Percentiles rank a stretch among this genome's conserved stretches.
Evolutionary conservation across 176 grass and related monocot species (phyloP).

Genomic region (Areca catechu): DNA sequence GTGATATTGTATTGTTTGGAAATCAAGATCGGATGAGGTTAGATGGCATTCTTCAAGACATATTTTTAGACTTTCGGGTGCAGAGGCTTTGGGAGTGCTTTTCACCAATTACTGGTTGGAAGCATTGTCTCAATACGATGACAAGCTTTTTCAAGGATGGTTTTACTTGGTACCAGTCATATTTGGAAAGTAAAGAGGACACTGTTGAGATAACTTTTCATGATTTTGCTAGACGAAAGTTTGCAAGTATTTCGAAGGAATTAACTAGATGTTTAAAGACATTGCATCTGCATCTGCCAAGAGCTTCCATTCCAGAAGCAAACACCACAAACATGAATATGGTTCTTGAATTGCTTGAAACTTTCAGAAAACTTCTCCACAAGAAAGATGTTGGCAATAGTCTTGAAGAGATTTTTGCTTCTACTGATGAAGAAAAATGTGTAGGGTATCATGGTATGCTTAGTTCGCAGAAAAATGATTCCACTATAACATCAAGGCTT

Average conservation of each 20-base stretch:
- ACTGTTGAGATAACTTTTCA: conserved; percentile 26
- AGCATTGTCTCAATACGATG: conserved; percentile 30
- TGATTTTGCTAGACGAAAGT: conserved; percentile 30
- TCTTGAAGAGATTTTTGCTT: conserved; percentile 37
- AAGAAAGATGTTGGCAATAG: conserved; percentile 10
- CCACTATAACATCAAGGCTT: conserved; percentile 17
- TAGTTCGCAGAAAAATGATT: background rate
- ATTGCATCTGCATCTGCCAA: conserved; percentile 45
- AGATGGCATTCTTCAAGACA: conserved; percentile 33
- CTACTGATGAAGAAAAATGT: background rate
- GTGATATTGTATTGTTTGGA: conserved; percentile 57
- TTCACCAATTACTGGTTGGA: conserved; percentile 56
- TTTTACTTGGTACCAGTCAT: conserved; percentile 25
- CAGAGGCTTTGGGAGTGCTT: conserved; percentile 41
- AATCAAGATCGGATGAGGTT: conserved; percentile 40
- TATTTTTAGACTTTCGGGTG: conserved; percentile 57
- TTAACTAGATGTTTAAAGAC: conserved; percentile 42
- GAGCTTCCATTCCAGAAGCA: conserved; percentile 30
- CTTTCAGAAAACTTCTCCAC: conserved; percentile 29
- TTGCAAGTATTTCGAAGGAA: conserved; percentile 23
- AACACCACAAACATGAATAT: conserved; percentile 34
- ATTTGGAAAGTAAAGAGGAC: conserved; percentile 8
- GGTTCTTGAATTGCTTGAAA: conserved; percentile 37
- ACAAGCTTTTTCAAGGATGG: conserved; percentile 36
- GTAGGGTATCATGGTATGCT: background rate